Evolutionary conservation across 2,329 filamentous ascomycete species (phyloP).

Genomic region (Alternaria solani): DNA sequence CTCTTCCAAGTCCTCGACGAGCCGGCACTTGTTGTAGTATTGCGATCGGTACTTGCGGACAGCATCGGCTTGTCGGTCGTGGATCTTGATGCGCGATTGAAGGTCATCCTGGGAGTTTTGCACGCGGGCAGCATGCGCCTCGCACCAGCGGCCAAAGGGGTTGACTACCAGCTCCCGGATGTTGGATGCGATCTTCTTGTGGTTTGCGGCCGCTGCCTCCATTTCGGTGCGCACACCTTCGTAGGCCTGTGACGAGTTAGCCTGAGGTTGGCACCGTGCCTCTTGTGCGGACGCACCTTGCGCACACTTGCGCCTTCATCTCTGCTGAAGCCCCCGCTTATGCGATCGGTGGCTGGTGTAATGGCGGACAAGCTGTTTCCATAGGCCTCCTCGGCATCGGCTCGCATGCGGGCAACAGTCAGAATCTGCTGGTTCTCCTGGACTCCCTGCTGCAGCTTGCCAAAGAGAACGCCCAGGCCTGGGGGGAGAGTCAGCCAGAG

Average conservation of each 20-base stretch:
- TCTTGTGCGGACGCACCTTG: slow-evolving; percentile 69
- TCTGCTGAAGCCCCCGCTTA: slow-evolving; percentile 81
- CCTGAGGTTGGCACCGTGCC: not conserved
- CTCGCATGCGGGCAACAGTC: slow-evolving; percentile 89
- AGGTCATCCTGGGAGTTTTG: slow-evolving; percentile 96
- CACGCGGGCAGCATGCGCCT: slow-evolving; percentile 88
- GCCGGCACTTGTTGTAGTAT: slow-evolving; percentile 98
- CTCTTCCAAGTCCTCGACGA: slow-evolving; percentile 96
- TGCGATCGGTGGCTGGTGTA: slow-evolving; percentile 79
- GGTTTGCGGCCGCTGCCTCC: slow-evolving; percentile 86
- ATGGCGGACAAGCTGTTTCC: slow-evolving; percentile 83
- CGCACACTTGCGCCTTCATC: slow-evolving; percentile 96
- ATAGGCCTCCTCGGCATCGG: slow-evolving; percentile 93
- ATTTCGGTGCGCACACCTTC: slow-evolving; percentile 93
- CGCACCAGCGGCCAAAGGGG: slow-evolving; percentile 95
- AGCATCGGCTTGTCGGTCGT: slow-evolving; percentile 87
- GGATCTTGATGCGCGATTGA: slow-evolving; percentile 86
- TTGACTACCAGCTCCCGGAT: slow-evolving; percentile 95
- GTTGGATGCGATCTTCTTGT: slow-evolving; percentile 94
- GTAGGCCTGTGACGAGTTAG: slow-evolving; percentile 74
- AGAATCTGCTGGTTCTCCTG: slow-evolving; percentile 94
- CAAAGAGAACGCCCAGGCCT: slow-evolving; percentile 89
- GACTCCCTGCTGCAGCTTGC: slow-evolving; percentile 95
- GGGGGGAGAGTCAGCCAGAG: slow-evolving; percentile 33
- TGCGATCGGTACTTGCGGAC: slow-evolving; percentile 93